Percentiles rank a stretch among this genome's conserved stretches.
These are phyloP conservation scores for Tulasnella sp. DNA, from an alignment of 768 basidiomycete species.

Conservation along the genomic window DNA sequence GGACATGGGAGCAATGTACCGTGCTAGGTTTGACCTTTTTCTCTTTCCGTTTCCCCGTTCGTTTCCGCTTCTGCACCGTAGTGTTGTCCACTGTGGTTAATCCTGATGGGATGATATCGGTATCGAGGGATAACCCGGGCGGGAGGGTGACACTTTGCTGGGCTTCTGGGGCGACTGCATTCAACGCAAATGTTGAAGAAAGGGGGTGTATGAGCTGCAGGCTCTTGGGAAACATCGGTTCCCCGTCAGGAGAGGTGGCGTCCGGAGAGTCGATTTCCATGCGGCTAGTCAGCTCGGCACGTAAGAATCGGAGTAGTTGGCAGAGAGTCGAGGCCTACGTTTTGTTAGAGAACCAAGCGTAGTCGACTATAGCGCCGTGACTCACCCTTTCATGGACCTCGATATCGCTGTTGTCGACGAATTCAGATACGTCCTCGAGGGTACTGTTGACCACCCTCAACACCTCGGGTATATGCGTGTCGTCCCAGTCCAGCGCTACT, in stretches of 20 bases:
- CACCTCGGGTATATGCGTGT: slow-evolving; percentile 36
- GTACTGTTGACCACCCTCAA: slow-evolving; percentile 52
- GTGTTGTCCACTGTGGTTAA: neutral
- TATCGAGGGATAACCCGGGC: slow-evolving; percentile 73
- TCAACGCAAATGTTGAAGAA: slow-evolving; percentile 65
- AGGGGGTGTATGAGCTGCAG: slow-evolving; percentile 75
- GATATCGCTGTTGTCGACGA: slow-evolving; percentile 52
- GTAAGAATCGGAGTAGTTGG: slow-evolving; percentile 63
- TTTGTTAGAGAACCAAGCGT: neutral
- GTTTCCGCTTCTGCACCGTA: neutral
- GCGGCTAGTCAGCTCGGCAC: slow-evolving; percentile 53
- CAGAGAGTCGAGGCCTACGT: slow-evolving; percentile 66
- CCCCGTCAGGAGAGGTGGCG: slow-evolving; percentile 26
- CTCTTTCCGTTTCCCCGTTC: neutral
- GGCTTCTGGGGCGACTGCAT: slow-evolving; percentile 66
- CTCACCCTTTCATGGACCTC: slow-evolving; percentile 88
- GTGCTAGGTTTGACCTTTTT: no score
- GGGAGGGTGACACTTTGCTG: slow-evolving; percentile 74
- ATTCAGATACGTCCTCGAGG: slow-evolving; percentile 43
- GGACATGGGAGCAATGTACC: no score
- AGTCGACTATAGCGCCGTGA: slow-evolving; percentile 15
- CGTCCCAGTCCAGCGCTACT: slow-evolving; percentile 63
- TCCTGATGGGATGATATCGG: slow-evolving; percentile 55
- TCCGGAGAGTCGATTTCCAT: slow-evolving; percentile 33
- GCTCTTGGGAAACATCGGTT: slow-evolving; percentile 71